A percentile compares a stretch with the other conserved stretches of the same genome.
phyloP scores from a whole-genome alignment of 2,329 filamentous ascomycete genomes.

The Ophiocordyceps camponoti-leonardi region DNA sequence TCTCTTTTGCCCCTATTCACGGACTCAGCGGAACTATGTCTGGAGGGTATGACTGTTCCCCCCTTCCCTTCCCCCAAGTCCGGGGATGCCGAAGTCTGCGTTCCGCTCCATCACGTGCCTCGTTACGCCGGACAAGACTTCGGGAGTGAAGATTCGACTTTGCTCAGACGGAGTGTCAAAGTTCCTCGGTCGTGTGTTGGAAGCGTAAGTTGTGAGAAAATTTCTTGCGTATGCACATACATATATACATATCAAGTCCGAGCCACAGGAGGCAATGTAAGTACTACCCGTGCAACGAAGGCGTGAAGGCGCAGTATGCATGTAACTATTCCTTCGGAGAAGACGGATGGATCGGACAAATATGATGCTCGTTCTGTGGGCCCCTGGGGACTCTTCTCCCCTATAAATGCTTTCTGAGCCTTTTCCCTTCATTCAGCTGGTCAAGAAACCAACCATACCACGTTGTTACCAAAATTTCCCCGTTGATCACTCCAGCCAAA shows the following conservation, averaged over 20 bases:
- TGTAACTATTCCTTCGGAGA: not conserved
- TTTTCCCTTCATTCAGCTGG: not conserved
- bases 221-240: not conserved
- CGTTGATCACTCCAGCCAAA: not conserved
- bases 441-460: not conserved
- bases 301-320: not conserved
- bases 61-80: too few relatives aligned
- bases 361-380: not conserved
- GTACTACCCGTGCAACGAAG: too few relatives aligned
- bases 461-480: not conserved
- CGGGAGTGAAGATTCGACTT: not conserved
- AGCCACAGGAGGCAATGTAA: not conserved
- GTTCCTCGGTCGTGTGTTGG: too few relatives aligned
- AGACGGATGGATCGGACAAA: not conserved
- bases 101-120: not conserved
- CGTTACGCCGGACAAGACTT: not conserved
- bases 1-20: not conserved
- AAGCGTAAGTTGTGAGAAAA: too few relatives aligned
- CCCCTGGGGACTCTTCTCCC: not conserved
- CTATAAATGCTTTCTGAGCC: not conserved
- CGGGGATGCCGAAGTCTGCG: not conserved
- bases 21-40: not conserved
- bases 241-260: not conserved
- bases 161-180: not conserved
- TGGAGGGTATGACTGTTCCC: not conserved